Base-by-base conservation (phyloP, 2,329 filamentous ascomycete genomes). In the Neonectria coccinea region DNA sequence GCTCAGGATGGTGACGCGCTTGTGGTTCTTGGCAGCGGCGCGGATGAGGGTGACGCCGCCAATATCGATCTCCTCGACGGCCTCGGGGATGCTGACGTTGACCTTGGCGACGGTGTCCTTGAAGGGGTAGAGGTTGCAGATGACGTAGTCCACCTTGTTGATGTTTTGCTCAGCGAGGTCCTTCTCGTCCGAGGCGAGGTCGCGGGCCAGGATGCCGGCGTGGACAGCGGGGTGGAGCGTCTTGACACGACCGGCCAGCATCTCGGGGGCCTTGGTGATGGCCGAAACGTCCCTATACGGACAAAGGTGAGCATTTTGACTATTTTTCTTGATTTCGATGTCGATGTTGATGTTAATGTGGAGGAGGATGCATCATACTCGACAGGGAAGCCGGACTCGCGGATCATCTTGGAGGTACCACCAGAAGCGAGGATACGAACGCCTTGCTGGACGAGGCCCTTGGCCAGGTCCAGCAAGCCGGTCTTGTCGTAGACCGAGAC, bases 401-500 rank as follows among this genome's bases (percentile, higher is more conserved):
- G 91, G 75, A 98, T 97, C 92, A 98, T 92, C 83, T 91, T 96
- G 70, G 96, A 91, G 52, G 96, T 99, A 74, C 96, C 96, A 65
- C 96, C 96, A 62, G 95, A 98, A 59, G 96, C 96, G 63, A 99
- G 87, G 70, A 99, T 91, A 73, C 94, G 92, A 73, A 97, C 92
- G 89, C 96, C 91, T 77, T 97, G 89, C 85, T 95, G 88, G 77
- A 92, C 88, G 55, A 97, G 88, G 74, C 94, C 94, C 82, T 97
- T 97, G 75, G 94, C 93, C 73, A 97, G 86, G 82, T 97, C 94
- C 72, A 97, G 84, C 71, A 97, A 88, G 66, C 94, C 96, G 61
- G 95, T 98, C 90, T 99, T 99, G 87, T 99, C 93, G 79, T 96
- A 98, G 85, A 98, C 96, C 71, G 95, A 98, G 79, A 99, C 87